phyloP scores from a whole-genome alignment of 306 rosid species.

The Vigna radiata region DNA sequence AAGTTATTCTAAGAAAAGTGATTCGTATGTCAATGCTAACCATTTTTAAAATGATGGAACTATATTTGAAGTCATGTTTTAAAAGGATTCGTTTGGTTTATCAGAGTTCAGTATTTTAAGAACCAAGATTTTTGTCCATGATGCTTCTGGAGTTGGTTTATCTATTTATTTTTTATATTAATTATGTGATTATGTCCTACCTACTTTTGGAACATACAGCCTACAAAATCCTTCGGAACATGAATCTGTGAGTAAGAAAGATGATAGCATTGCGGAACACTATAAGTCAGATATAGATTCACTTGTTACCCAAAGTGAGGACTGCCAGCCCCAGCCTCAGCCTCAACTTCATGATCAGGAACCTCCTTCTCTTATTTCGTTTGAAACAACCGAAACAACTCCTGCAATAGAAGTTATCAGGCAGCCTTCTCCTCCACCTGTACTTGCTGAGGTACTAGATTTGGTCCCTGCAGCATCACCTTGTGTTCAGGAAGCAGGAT shows the following conservation, averaged over 20 bases:
- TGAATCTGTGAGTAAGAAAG: constrained; percentile 52
- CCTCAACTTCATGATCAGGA: constrained; percentile 48
- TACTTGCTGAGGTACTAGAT: constrained; percentile 90
- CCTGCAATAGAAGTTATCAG: constrained; percentile 67
- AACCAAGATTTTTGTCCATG: neutral
- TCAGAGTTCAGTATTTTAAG: constrained; percentile 26
- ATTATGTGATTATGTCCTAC: constrained; percentile 20
- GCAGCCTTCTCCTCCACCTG: constrained; percentile 95
- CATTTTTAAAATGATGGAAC: constrained; percentile 10
- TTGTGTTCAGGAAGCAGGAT: constrained; percentile 57
- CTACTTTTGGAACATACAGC: constrained; percentile 55
- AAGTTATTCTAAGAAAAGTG: constrained; percentile 5
- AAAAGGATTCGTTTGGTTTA: constrained; percentile 32
- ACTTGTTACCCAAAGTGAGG: constrained; percentile 50
- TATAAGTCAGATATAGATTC: constrained; percentile 54
- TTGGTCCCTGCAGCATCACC: constrained; percentile 75
- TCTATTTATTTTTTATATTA: constrained; percentile 34
- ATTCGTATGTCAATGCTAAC: neutral
- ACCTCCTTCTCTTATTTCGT: constrained; percentile 80
- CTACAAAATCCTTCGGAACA: constrained; percentile 58
- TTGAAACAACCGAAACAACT: constrained; percentile 64
- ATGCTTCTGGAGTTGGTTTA: neutral
- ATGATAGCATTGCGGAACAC: constrained; percentile 49
- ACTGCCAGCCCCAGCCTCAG: constrained; percentile 39
- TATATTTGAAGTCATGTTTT: neutral